These are phyloP conservation scores for Cryptosporidium sp. DNA, from an alignment of 169 alveolate genomes.

Conservation along the genomic window DNA sequence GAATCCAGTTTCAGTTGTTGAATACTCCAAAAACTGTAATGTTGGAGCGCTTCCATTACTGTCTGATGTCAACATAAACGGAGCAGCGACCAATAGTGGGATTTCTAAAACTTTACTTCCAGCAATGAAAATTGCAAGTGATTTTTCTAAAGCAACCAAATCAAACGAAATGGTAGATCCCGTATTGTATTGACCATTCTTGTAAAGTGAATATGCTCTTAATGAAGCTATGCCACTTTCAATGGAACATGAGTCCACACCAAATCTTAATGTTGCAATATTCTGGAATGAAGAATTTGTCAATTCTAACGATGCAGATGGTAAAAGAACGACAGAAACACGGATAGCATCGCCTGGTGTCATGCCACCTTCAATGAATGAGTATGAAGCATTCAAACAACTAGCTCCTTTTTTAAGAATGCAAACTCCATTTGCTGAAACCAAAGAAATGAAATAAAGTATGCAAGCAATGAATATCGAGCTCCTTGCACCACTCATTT, in stretches of 20 bases:
- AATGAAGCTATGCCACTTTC: slow-evolving; percentile 32
- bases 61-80: slow-evolving; percentile 26
- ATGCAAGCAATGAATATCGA: slow-evolving; percentile 46
- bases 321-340: slow-evolving; percentile 46
- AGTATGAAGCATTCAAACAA: slow-evolving; percentile 3
- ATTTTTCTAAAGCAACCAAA: slow-evolving; percentile 55
- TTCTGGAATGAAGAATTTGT: slow-evolving; percentile 68
- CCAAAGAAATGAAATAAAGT: slow-evolving; percentile 30
- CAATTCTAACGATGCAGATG: slow-evolving; percentile 48
- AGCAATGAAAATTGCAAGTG: slow-evolving; percentile 48
- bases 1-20: slow-evolving; percentile 9
- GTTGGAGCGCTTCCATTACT: slow-evolving; percentile 16
- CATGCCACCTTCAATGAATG: slow-evolving; percentile 72
- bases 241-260: slow-evolving; percentile 46
- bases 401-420: slow-evolving; percentile 25
- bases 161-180: slow-evolving; percentile 63
- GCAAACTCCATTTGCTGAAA: slow-evolving; percentile 26
- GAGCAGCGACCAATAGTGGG: slow-evolving; percentile 68
- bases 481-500: slow-evolving; percentile 73
- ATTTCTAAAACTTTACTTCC: slow-evolving; percentile 49
- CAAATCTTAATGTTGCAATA: slow-evolving; percentile 62
- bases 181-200: slow-evolving; percentile 17
- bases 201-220: slow-evolving; percentile 55
- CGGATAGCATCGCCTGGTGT: slow-evolving; percentile 50
- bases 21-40: slow-evolving; percentile 23